Conservation (phyloP, 139 green algal genomes). For the Volvox reticuliferus region DNA sequence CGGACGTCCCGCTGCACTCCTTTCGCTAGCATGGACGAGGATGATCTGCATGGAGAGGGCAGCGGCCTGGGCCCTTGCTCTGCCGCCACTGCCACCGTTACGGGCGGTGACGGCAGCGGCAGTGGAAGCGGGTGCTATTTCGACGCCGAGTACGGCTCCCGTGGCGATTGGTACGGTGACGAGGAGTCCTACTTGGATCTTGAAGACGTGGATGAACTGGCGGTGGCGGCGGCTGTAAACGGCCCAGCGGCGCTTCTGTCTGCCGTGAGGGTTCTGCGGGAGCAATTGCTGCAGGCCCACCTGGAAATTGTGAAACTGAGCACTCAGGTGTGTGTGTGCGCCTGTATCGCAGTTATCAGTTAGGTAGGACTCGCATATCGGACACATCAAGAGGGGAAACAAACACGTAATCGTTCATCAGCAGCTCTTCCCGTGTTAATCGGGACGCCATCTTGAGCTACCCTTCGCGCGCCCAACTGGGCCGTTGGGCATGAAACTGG, state of each 20-base stretch:
- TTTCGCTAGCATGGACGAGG: background rate
- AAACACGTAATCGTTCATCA: too few relatives aligned
- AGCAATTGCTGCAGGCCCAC: constrained; percentile 30
- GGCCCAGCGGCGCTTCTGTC: background rate
- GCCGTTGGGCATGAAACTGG: too few relatives aligned
- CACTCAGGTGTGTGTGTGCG: constrained; percentile 25
- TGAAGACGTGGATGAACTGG: background rate
- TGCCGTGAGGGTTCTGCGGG: constrained; percentile 8
- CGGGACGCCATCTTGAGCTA: too few relatives aligned
- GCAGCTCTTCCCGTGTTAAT: too few relatives aligned
- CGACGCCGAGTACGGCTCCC: background rate
- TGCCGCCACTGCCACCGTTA: background rate
- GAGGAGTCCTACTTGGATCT: background rate
- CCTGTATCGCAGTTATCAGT: background rate
- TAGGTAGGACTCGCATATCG: background rate
- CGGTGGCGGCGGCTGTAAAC: background rate
- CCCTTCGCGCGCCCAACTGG: too few relatives aligned
- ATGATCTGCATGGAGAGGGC: background rate
- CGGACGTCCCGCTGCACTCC: background rate
- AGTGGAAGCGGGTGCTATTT: background rate
- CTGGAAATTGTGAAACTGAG: constrained; percentile 35
- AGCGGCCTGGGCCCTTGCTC: background rate
- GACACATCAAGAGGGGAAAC: too few relatives aligned
- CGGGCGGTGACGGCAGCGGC: background rate
- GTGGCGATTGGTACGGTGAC: background rate